Evolutionary conservation across 352 stramenopile genomes (phyloP), one percentile per base, ranked within the genome.

Genomic region (Phytophthora pini): DNA sequence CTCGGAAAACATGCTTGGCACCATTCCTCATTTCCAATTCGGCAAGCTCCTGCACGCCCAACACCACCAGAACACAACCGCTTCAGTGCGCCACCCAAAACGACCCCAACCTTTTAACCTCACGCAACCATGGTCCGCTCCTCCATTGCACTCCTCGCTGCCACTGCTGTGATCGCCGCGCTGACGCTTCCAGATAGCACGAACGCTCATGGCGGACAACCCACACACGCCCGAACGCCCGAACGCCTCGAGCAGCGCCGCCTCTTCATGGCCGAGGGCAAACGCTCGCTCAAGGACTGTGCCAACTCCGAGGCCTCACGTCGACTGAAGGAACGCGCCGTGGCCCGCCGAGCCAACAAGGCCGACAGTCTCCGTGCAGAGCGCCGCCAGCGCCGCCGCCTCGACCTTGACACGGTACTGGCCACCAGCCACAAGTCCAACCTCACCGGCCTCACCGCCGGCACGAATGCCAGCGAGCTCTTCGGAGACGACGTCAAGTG

Each of bases 401-500:
- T 70, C 22, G 62, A 70, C n/a, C 32, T 56, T 2, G 55, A 59
- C 36, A 70, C 48, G 3, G 62, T 56, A 43, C 10, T 65, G 41
- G 29, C 55, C 22, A 61, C 49, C 17, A 57, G 43, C 56, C 62
- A 70, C 55, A 46, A 53, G 49, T 56, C 63, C 48, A 61, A 56
- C 39, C 63, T 61, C 20, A 71, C 48, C 3, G 56, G 50, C 5
- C 32, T 71, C 22, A 58, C 49, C 8, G 20, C 40, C 22, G 27
- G 41, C 34, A 62, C 52, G 27, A 27, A 53, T 36, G 26, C 64
- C 24, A 62, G 44, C 29, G 64, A 62, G 36, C 51, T 67, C 43
- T 66, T 72, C 39, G 64, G 57, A 5, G 55, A 38, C 46, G 52
- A 66, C 20, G 64, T 56, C 32, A 72, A 56, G 34, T 72, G 64